Conservation (phyloP, 345 rosid genomes). For the Melaleuca alternifolia region DNA sequence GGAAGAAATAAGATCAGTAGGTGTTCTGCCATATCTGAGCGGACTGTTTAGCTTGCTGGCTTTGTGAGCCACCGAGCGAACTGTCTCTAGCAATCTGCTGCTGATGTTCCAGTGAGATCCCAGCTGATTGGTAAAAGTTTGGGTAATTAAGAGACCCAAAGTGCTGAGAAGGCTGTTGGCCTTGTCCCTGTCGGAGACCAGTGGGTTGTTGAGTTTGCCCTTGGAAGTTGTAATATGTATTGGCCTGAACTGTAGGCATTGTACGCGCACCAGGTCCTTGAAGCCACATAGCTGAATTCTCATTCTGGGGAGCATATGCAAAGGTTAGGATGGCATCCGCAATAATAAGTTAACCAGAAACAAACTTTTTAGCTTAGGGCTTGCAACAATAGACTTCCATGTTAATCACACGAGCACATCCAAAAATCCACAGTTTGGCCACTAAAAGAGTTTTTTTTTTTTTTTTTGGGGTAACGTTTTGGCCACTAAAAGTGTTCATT, state of each 20-base stretch:
- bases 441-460: not conserved
- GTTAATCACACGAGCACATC: not conserved
- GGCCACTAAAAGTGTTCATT: not conserved
- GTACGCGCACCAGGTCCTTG: slow-evolving; percentile 75
- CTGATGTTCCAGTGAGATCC: slow-evolving; percentile 75
- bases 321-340: not conserved
- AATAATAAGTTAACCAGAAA: not conserved
- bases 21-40: slow-evolving; percentile 93
- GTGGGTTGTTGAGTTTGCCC: slow-evolving; percentile 81
- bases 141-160: slow-evolving; percentile 75
- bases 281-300: slow-evolving; percentile 79
- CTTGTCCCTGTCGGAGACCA: slow-evolving; percentile 79
- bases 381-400: not conserved
- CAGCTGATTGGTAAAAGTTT: slow-evolving; percentile 72
- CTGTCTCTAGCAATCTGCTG: slow-evolving; percentile 86
- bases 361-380: not conserved
- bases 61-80: slow-evolving; percentile 49
- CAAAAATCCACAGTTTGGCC: not conserved
- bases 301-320: slow-evolving; percentile 38
- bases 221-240: slow-evolving; percentile 78
- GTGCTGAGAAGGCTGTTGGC: slow-evolving; percentile 86
- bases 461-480: too few species aligned
- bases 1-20: slow-evolving; percentile 38
- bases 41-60: slow-evolving; percentile 75
- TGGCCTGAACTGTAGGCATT: slow-evolving; percentile 62